Conservation (phyloP, 2,329 filamentous ascomycete genomes). For the Aspergillus sp. region DNA sequence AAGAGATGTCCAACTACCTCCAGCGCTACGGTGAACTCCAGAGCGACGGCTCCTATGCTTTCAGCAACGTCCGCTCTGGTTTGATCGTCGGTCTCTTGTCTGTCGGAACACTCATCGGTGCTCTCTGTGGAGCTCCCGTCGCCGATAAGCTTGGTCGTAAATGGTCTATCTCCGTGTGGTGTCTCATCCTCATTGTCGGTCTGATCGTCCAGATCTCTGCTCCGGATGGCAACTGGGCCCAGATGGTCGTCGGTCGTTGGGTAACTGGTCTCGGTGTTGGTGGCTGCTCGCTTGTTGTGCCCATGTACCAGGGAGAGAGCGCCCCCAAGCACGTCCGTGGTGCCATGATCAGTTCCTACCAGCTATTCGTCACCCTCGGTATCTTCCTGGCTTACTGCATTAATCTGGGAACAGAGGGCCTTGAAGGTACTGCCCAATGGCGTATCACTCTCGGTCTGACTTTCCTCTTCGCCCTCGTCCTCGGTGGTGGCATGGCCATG, state of each 20-base stretch:
- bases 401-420: conserved; percentile 44
- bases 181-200: conserved; percentile 41
- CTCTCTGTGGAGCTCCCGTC: conserved; percentile 41
- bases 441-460: conserved; percentile 56
- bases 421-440: conserved; percentile 48
- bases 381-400: conserved; percentile 49
- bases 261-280: conserved; percentile 48
- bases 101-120: conserved; percentile 45
- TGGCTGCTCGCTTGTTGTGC: conserved; percentile 45
- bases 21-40: conserved; percentile 39
- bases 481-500: conserved; percentile 56
- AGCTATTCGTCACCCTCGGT: conserved; percentile 50
- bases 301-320: conserved; percentile 50
- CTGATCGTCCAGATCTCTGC: conserved; percentile 46
- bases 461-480: conserved; percentile 57
- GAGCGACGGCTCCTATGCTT: conserved; percentile 31
- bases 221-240: conserved; percentile 38
- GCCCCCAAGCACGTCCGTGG: conserved; percentile 48
- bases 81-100: conserved; percentile 45
- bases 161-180: conserved; percentile 44
- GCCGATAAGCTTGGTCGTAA: conserved; percentile 45
- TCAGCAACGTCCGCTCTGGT: conserved; percentile 43
- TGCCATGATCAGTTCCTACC: conserved; percentile 48
- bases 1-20: conserved; percentile 44
- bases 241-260: conserved; percentile 45